Evolutionary conservation across 1,284 basidiomycete species (phyloP).

Genomic region (Melanopsichium pennsylvanicum): DNA sequence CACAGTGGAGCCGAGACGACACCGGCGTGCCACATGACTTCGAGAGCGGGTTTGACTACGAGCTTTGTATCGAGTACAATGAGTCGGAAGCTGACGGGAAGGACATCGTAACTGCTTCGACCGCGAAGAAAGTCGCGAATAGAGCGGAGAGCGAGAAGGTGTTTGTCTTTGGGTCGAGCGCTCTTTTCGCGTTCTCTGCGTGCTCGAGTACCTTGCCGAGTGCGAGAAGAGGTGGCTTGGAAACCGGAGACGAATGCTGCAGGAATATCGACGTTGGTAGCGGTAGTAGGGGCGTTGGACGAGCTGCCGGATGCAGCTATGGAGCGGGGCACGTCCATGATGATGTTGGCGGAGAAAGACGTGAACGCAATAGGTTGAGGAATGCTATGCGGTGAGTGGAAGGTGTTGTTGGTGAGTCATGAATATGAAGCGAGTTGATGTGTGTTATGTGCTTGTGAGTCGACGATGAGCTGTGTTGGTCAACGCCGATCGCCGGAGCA

Average conservation of each 20-base stretch:
- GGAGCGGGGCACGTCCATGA: conserved; percentile 30
- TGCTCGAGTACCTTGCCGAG: conserved; percentile 5
- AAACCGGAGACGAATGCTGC: conserved; percentile 27
- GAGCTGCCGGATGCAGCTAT: conserved; percentile 31
- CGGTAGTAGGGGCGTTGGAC: not conserved
- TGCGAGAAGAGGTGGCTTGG: conserved; percentile 12
- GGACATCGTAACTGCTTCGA: conserved; percentile 89
- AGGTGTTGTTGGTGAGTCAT: no score
- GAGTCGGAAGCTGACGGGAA: conserved; percentile 92
- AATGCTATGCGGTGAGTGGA: no score
- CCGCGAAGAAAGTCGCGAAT: conserved; percentile 85
- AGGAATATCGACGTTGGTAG: conserved; percentile 22
- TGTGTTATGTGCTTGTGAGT: no score
- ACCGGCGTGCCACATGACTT: conserved; percentile 65
- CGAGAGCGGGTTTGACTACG: conserved; percentile 62
- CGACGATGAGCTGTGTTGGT: no score
- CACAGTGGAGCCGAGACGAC: conserved; percentile 98
- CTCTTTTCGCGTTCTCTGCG: conserved; percentile 34
- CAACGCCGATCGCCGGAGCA: no score
- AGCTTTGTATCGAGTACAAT: conserved; percentile 82
- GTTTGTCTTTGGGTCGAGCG: conserved; percentile 44
- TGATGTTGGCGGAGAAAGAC: no score
- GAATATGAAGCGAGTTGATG: no score
- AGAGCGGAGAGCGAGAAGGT: conserved; percentile 72
- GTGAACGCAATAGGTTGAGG: no score